Base-by-base conservation (phyloP, 345 rosid genomes). In the Eucalyptus sp. region DNA sequence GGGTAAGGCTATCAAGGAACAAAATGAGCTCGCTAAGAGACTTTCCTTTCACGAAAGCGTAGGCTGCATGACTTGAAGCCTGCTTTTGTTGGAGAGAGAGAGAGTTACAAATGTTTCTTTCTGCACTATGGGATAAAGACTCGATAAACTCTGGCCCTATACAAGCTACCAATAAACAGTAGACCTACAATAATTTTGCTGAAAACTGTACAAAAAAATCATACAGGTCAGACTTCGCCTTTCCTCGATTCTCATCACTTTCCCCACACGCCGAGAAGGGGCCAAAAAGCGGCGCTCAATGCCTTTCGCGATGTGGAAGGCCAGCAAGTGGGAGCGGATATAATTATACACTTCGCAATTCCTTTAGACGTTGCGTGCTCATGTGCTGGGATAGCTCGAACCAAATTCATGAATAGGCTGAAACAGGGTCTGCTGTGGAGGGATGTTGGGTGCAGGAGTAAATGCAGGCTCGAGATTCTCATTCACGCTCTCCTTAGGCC, bases 401-500 rank as follows among this genome's bases (percentile, higher is more conserved):
- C 49, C 88, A 41, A 87, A 71, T 22, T 87, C 88, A 7, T 87
- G 88, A 43, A 62, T 50, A 87, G 88, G 50, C 83, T 80, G 81
- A 46, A 62, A 48, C 3, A n/a, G 85, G 31, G 46, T 83, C 87
- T 91, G 93, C 79, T 91, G 89, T 1, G 88, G 27, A 76, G 85
- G 91, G 16, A 81, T 68, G 7, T 51, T 37, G 18, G 91, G 87
- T 14, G 89, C 64, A 48, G 93, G 94, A 90, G 94, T 89, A 87
- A 93, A 94, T 87, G 96, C 97, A 11, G 99, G 98, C 92, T 95
- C 99, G 25, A 96, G 93, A 91, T 93, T 93, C 91, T 96, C 96
- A 85, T 98, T 98, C 89, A 96, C 95, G 86, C 97, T 96, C 94
- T 96, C 93, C 93, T 95, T 97, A 24, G 96, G 97, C 92, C 99